Percentiles rank a stretch among this genome's conserved stretches.
phyloP scores from a whole-genome alignment of 805 yeast species.

The Candida golubevii region DNA sequence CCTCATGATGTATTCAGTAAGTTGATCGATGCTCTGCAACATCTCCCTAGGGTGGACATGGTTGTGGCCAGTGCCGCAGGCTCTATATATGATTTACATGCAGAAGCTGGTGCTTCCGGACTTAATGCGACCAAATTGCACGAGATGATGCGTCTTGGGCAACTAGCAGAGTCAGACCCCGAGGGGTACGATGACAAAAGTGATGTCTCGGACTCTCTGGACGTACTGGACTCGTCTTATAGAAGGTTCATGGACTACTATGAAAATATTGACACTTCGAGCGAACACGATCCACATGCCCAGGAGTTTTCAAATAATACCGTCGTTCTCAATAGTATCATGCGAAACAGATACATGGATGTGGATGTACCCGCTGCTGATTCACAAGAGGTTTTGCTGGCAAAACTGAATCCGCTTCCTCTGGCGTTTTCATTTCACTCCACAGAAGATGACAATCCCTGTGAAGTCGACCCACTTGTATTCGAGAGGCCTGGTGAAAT shows the following conservation, averaged over 20 bases:
- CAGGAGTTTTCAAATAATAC: conserved; percentile 3
- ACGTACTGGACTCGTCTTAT: conserved; percentile 10
- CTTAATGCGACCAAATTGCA: conserved; percentile 23
- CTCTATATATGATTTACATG: conserved; percentile 33
- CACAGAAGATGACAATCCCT: neutral
- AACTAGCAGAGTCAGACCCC: conserved; percentile 8
- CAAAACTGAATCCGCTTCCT: conserved; percentile 1
- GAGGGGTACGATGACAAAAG: conserved; percentile 10
- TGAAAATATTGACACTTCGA: conserved; percentile 22
- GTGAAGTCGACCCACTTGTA: neutral
- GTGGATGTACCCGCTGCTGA: neutral
- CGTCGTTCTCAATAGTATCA: conserved; percentile 1
- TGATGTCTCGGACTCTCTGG: conserved; percentile 11
- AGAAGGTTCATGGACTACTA: conserved; percentile 23
- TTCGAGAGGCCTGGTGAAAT: conserved; percentile 11
- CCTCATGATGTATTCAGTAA: conserved; percentile 35
- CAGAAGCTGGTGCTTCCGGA: conserved; percentile 32
- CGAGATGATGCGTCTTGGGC: conserved; percentile 7
- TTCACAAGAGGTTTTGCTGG: conserved; percentile 3
- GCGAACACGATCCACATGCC: conserved; percentile 19
- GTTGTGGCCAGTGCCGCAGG: conserved; percentile 46
- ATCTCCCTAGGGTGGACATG: conserved; percentile 40
- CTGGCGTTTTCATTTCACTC: neutral
- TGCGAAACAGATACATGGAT: neutral
- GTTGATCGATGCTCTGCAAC: conserved; percentile 33